Base-by-base conservation (phyloP, 2,329 filamentous ascomycete species). In the Simplicillium sp. region DNA sequence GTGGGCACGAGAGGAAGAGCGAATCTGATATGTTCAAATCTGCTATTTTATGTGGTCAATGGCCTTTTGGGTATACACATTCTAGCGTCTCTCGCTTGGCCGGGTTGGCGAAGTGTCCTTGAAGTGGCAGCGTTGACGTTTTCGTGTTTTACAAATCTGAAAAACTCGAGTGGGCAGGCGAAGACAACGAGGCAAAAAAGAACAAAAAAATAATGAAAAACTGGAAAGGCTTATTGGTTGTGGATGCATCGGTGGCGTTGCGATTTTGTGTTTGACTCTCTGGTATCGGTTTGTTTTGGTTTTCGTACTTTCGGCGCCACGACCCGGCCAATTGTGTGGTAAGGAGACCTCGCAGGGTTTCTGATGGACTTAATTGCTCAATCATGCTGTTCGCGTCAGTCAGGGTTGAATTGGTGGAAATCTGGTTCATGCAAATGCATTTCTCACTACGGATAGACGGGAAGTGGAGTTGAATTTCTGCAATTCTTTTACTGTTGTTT, bases 191-290 rank as follows among this genome's bases (percentile, higher is more conserved):
- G 39, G 36, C 28, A 35, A 33, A 35, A 33, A 14, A 37, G 18
- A 36, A 42, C 38, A 25, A 20, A 32, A 36, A 16, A 33, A 33
- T n/a, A 13, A 15, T 33, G 12, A 15, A 33, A 33, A 33, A 33
- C 12, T 7, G 31, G 31, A 15, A 54, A 57, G 46, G 48, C 48
- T 50, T 42, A 29, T 41, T 51, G 53, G 47, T 42, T 52, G 54
- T 48, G 54, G 54, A 53, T 63, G 60, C 60, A 64, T 64, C 46
- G 52, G 55, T 52, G 60, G 60, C 59, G 60, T 64, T 63, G 52
- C 49, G 43, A 42, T 42, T 51, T 53, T 46, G 20, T 25, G 47
- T 43, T 46, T 33, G 12, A n/a, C n/a, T n/a, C 15, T 33, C 12
- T 33, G 15, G 15, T 33, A 25, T 31, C 39, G 42, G 41, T 53